Base-by-base conservation (phyloP, 768 basidiomycete genomes). In the Suillus subalutaceus region DNA sequence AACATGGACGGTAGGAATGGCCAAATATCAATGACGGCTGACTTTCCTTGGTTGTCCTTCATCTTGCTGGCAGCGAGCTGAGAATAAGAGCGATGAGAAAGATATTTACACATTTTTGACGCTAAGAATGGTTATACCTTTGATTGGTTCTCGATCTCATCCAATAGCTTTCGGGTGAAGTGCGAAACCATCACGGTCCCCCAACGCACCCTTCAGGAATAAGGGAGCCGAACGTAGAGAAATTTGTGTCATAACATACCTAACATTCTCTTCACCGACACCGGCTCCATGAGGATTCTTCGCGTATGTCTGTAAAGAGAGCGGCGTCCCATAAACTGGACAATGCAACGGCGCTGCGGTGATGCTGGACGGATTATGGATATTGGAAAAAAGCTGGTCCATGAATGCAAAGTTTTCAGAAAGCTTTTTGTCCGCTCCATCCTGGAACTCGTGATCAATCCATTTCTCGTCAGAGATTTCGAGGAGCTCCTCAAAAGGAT, bases 1-100 rank as follows among this genome's bases (percentile, higher is more conserved):
- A 69, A 72, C 64, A 72, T 72, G 52, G 53, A 38, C 9, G 40
- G 10, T 35, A 68, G 64, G 10, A 72, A 72, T 1, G 71, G 68
- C 71, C 71, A 72, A 10, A 72, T 12, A 30, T 61, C 43, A 7
- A 69, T 16, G 20, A 18, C 57, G 59, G 66, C 41, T 43, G 13
- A 13, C 71, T n/a, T 63, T n/a, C 68, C 65, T 0, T 52, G 56
- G n/a, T 56, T 4, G 20, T 37, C 12, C 6, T 10, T 32, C 26
- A 71, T 38, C 15, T 44, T 13, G 30, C 6, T 15, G 4, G 43
- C 62, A 15, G 53, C 63, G 32, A 63, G 40, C 70, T 72, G 63
- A 20, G 53, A 55, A 55, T 55, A 55, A 55, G 53, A 35, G 18
- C 18, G 2, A 6, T 55, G 53, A 55, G 53, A 55, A 32, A 32